These are phyloP conservation scores for Epichloe elymi DNA, from an alignment of 2,329 filamentous ascomycete species.

Conservation along the genomic window DNA sequence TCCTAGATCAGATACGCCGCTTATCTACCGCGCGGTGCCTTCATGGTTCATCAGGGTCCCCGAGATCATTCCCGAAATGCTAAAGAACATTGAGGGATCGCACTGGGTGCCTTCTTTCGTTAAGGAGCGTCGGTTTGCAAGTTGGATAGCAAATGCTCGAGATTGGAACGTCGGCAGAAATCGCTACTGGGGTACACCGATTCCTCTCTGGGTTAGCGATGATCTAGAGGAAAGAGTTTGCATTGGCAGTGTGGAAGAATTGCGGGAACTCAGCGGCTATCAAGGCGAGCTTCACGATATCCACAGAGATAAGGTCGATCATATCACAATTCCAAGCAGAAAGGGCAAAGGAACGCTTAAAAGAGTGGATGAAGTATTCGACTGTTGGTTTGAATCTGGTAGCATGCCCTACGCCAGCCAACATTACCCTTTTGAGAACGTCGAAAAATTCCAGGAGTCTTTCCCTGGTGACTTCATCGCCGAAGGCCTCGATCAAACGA, in stretches of 20 bases:
- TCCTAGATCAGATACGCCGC: slow-evolving; percentile 83
- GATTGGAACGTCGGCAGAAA: slow-evolving; percentile 96
- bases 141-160: slow-evolving; percentile 80
- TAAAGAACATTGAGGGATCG: slow-evolving; percentile 78
- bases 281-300: slow-evolving; percentile 72
- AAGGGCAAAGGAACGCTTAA: slow-evolving; percentile 72
- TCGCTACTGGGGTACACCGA: slow-evolving; percentile 88
- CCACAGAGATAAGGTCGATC: slow-evolving; percentile 84
- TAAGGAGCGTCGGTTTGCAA: slow-evolving; percentile 81
- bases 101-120: slow-evolving; percentile 88
- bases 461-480: slow-evolving; percentile 94
- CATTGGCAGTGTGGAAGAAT: slow-evolving; percentile 70
- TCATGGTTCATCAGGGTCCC: slow-evolving; percentile 92
- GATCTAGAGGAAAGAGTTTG: slow-evolving; percentile 80
- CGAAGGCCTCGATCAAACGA: slow-evolving; percentile 83
- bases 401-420: slow-evolving; percentile 89
- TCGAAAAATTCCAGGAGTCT: slow-evolving; percentile 62
- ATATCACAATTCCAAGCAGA: slow-evolving; percentile 87
- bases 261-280: slow-evolving; percentile 78
- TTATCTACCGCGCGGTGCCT: slow-evolving; percentile 85
- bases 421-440: slow-evolving; percentile 87
- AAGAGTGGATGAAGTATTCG: slow-evolving; percentile 79
- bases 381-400: slow-evolving; percentile 95
- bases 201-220: slow-evolving; percentile 85
- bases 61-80: slow-evolving; percentile 71